These are phyloP conservation scores for Serendipita indica DNA, from an alignment of 768 basidiomycete species.

Conservation along the genomic window DNA sequence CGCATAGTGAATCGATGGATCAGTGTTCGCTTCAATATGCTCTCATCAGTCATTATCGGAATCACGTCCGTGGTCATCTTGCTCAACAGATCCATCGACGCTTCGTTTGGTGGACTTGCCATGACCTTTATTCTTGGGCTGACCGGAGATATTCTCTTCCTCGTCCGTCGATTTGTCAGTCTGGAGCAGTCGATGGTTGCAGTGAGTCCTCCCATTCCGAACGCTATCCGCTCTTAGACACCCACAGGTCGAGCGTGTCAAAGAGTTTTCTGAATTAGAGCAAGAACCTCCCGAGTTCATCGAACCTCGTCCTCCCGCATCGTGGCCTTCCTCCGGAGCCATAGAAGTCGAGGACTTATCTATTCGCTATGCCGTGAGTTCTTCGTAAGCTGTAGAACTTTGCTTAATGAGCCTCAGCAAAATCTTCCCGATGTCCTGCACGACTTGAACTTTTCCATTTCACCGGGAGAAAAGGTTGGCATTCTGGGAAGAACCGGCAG, in stretches of 20 bases:
- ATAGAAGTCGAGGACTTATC: constrained; percentile 19
- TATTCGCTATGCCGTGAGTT: constrained; percentile 19
- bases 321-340: constrained; percentile 50
- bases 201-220: constrained; percentile 8
- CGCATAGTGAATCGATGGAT: constrained; percentile 75
- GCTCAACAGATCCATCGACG: constrained; percentile 53
- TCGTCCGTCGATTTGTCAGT: constrained; percentile 66
- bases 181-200: constrained; percentile 84
- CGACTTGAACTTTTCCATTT: constrained; percentile 54
- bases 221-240: not conserved
- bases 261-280: constrained; percentile 71
- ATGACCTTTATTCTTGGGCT: constrained; percentile 71
- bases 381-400: too few relatives aligned
- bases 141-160: constrained; percentile 41
- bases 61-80: constrained; percentile 54
- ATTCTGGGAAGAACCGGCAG: constrained; percentile 28
- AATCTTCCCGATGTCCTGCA: constrained; percentile 80
- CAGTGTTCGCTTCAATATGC: constrained; percentile 70
- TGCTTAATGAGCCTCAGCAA: constrained; percentile 33
- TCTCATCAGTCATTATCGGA: constrained; percentile 60
- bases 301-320: constrained; percentile 64
- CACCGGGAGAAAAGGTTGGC: constrained; percentile 59
- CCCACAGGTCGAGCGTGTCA: constrained; percentile 55
- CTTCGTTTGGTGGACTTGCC: constrained; percentile 74
- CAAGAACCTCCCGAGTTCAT: constrained; percentile 72